Evolutionary conservation across 1,284 basidiomycete species (phyloP), one percentile per base, ranked within the genome.

Genomic region (Melampsora americana): DNA sequence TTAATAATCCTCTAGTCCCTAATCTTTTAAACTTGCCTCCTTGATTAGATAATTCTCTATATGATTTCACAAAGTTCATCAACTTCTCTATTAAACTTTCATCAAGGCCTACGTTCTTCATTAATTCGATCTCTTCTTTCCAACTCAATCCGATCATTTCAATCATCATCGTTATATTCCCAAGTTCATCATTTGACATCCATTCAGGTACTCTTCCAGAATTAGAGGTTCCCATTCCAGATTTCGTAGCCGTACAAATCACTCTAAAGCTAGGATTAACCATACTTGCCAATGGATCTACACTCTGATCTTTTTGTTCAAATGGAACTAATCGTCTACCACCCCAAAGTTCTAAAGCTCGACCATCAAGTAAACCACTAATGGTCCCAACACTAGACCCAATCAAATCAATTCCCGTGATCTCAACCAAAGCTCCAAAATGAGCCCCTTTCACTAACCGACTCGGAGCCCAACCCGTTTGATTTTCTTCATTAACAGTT

Each of bases 371-470:
- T 32, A 79, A 46, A 39, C 78, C 78, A 0, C 79, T 70, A 3
- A 84, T 68, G 61, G 79, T 80, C 23, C 80, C 80, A 14, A 83
- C 77, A 9, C 82, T 84, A 5, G 82, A 77, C 2, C 83, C 83
- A 11, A 84, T 78, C 18, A 83, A 81, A 61, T 84, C 83, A 44
- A 83, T 79, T 5, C 83, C 83, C 9, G 83, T 82, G n/a, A 84
- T 79, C 68, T 83, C 82, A 35, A 84, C 81, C 9, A 84, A 78
- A 44, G 79, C 78, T 78, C 79, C 5, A 69, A 32, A 3, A 77
- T 79, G 1, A 70, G 73, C 23, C 78, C 79, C 4, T 5, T 69
- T 66, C 16, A 60, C 62, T 26, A 28, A n/a, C 56, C 67, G 0
- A 20, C 53, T 42, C 39, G 56, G 20, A 5, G 11, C 16, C 66